Percentiles rank a stretch among this genome's conserved stretches.
Conservation (phyloP, 805 yeast species). For the Wickerhamomyces ciferrii region DNA sequence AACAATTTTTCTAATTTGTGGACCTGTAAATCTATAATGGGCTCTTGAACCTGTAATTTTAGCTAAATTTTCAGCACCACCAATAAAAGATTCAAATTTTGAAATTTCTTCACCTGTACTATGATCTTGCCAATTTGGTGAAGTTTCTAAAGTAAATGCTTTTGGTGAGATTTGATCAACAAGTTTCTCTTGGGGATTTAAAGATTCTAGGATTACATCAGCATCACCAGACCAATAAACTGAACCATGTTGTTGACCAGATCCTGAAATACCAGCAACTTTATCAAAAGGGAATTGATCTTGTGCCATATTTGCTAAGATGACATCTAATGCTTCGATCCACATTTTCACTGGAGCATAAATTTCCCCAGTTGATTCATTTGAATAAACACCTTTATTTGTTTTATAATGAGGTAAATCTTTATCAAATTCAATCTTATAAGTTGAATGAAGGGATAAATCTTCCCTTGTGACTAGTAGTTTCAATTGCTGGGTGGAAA, state of each 20-base stretch:
- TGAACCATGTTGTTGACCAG: conserved; percentile 92
- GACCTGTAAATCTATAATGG: conserved; percentile 85
- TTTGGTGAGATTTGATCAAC: conserved; percentile 39
- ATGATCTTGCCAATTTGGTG: conserved; percentile 96
- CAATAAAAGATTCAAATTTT: conserved; percentile 53
- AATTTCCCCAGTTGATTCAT: conserved; percentile 52
- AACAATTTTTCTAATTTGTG: conserved; percentile 77
- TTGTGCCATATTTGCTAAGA: conserved; percentile 45
- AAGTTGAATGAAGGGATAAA: conserved; percentile 50
- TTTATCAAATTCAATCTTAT: conserved; percentile 66
- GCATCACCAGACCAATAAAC: conserved; percentile 68
- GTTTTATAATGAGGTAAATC: conserved; percentile 59
- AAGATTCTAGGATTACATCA: conserved; percentile 28
- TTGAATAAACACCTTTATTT: conserved; percentile 64
- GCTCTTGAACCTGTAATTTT: conserved; percentile 78
- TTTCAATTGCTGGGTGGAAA: conserved; percentile 87
- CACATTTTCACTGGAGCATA: conserved; percentile 86
- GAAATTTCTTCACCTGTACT: conserved; percentile 69
- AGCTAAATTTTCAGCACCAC: conserved; percentile 59
- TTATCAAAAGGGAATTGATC: conserved; percentile 50
- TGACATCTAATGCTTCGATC: conserved; percentile 74
- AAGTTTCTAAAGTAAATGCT: conserved; percentile 56
- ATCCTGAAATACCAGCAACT: conserved; percentile 72
- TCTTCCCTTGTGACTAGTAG: conserved; percentile 56
- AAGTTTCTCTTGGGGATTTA: conserved; percentile 31